Conservation (phyloP, 1,139 yeast species). For the Debaryomyces sp. region DNA sequence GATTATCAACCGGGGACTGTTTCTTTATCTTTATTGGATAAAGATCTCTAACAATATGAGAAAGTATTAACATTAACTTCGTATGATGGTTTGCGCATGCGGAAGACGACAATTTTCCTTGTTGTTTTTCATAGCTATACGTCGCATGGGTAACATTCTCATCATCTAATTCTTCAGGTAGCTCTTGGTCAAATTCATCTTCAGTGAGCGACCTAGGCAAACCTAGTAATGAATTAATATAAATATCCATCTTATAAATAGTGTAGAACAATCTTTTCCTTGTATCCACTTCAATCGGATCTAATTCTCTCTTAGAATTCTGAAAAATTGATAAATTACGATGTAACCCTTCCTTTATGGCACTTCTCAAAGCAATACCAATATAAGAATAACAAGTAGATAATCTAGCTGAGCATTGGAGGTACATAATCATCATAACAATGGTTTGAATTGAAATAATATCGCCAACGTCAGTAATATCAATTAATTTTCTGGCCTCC, state of each 20-base stretch:
- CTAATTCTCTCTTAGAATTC: slow-evolving; percentile 54
- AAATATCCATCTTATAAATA: slow-evolving; percentile 88
- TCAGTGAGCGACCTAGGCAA: slow-evolving; percentile 75
- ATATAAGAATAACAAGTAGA: slow-evolving; percentile 91
- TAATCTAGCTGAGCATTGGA: slow-evolving; percentile 88
- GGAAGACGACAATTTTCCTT: slow-evolving; percentile 62
- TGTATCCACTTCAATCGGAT: slow-evolving; percentile 84
- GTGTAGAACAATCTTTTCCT: slow-evolving; percentile 87
- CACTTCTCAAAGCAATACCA: slow-evolving; percentile 89
- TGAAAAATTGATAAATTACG: slow-evolving; percentile 62
- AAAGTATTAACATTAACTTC: slow-evolving; percentile 54
- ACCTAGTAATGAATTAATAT: slow-evolving; percentile 87
- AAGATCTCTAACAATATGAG: slow-evolving; percentile 45
- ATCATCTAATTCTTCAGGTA: slow-evolving; percentile 85
- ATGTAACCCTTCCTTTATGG: slow-evolving; percentile 85
- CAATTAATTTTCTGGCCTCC: slow-evolving; percentile 78
- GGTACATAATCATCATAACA: slow-evolving; percentile 69
- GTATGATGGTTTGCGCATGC: slow-evolving; percentile 90
- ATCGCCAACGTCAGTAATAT: slow-evolving; percentile 54
- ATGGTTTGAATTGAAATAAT: slow-evolving; percentile 66
- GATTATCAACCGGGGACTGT: slow-evolving; percentile 10
- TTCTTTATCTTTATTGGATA: slow-evolving; percentile 42
- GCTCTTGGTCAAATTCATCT: slow-evolving; percentile 86
- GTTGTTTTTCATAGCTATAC: slow-evolving; percentile 41
- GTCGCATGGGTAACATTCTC: slow-evolving; percentile 76